Evolutionary conservation across 306 rosid species (phyloP), one percentile per base, ranked within the genome.

Genomic region (Notholithocarpus densiflorus): DNA sequence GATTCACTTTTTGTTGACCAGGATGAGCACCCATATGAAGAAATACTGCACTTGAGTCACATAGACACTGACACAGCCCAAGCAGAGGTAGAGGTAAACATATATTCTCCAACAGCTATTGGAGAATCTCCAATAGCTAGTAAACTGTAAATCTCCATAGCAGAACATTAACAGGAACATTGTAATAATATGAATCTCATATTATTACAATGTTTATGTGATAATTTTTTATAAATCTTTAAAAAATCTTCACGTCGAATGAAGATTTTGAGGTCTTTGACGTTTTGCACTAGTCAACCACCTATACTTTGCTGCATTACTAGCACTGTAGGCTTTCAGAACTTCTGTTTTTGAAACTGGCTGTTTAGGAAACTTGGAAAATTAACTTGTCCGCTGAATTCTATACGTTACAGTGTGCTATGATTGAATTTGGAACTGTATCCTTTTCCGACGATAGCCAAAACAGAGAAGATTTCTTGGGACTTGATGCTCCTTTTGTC

Each of bases 21-120:
- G 0, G 40, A 34, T 34, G 40, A 34, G 40, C 40, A 34, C 9
- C 2, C 0, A 8, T 12, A 0, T n/a, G 82, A 72, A 73, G 86
- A 53, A 62, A 81, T 2, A 60, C 59, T 5, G 34, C 56, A 79
- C 60, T n/a, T n/a, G n/a, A 61, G 70, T 77, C 89, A 74, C 82
- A 77, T 76, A 17, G 86, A 77, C 55, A 55, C 73, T 10, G 88
- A 90, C 62, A 78, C 64, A 34, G 60, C 21, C 60, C 68, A 56
- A 52, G 53, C 12, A 79, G 54, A 14, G 92, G 40, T 6, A 34
- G 0, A 34, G 40, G 94, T 93, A 89, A 85, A 75, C 54, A 79
- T 53, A 32, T 72, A 32, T n/a, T 62, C 71, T 43, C 48, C 9
- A 8, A 43, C 13, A 43, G 13, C 48, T 43, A 43, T 43, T 43